Evolutionary conservation across 148 eudicot species (phyloP), one percentile per base, ranked within the genome.

Genomic region (Chenopodium formosanum): DNA sequence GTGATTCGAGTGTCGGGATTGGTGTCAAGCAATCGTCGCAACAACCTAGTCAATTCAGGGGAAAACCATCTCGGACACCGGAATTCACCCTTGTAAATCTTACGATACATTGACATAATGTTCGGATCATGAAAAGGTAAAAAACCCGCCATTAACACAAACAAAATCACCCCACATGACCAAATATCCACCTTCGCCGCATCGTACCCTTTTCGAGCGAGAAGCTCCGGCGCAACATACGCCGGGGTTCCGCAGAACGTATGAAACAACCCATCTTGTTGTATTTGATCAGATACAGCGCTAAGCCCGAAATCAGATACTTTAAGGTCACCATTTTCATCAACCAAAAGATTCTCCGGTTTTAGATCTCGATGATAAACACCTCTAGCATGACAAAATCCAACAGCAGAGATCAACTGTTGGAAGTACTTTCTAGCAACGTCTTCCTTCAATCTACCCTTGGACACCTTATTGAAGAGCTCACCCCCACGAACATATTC

Each of bases 211-310:
- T 90, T 90, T 14, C 90, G 62, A 0, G 80, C 88, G 10, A 90
- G 48, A 37, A 90, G 89, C 81, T 90, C 93, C 12, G 93, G 93
- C 12, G 93, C 90, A 4, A 89, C 93, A 12, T 90, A 90, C 0
- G 93, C 93, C 16, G 93, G 93, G 4, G 93, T 90, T 8, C 93
- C 93, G 53, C 93, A 90, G 72, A 90, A 89, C 0, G 93, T 90
- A 40, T 90, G 91, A 67, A 90, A 90, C 50, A 90, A 60, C 0
- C 93, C 93, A n/a, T 90, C 93, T 20, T 86, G 86, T 10, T 85
- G 80, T 2, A 87, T 89, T 62, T 89, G 92, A 40, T 91, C 92
- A 0, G 91, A 84, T 0, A 89, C 89, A 0, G 94, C 85, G 56
- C 92, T 89, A 2, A 91, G 60, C 9, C 94, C 94, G 4, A 91